These are phyloP conservation scores for Dioscorea dumetorum DNA, from an alignment of 106 monocot genomes.

Conservation along the genomic window DNA sequence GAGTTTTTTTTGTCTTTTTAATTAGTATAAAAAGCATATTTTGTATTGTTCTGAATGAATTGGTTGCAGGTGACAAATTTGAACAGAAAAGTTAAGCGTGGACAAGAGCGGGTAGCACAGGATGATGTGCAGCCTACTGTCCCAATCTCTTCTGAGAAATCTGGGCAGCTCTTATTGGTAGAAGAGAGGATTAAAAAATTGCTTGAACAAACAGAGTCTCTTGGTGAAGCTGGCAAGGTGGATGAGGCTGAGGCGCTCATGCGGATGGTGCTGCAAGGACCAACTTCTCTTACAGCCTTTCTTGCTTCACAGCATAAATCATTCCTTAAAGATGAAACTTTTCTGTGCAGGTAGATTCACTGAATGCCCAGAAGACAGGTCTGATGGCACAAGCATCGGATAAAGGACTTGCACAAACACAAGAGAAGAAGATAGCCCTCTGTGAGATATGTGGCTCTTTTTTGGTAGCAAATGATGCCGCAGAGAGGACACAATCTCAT, in stretches of 20 bases:
- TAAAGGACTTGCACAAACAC: slow-evolving; percentile 64
- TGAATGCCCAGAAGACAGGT: slow-evolving; percentile 80
- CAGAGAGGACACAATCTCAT: slow-evolving; percentile 93
- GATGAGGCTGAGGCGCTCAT: slow-evolving; percentile 99
- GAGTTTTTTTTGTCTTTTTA: slow-evolving; percentile 1
- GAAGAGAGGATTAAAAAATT: slow-evolving; percentile 96
- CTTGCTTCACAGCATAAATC: too few species aligned
- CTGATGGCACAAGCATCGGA: slow-evolving; percentile 55
- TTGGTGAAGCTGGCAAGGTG: slow-evolving; percentile 97
- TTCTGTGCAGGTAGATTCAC: slow-evolving; percentile 63
- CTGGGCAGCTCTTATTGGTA: slow-evolving; percentile 62
- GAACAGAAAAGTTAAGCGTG: slow-evolving; percentile 90
- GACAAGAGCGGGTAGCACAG: slow-evolving; percentile 78
- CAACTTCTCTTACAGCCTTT: neutral
- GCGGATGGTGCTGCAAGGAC: slow-evolving; percentile 51
- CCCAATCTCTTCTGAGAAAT: slow-evolving; percentile 53
- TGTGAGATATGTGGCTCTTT: slow-evolving; percentile 99
- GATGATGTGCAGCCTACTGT: slow-evolving; percentile 53
- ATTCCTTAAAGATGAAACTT: neutral
- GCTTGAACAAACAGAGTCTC: slow-evolving; percentile 80
- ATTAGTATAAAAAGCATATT: neutral
- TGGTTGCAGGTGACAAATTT: slow-evolving; percentile 72
- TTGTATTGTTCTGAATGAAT: neutral
- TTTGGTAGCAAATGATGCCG: slow-evolving; percentile 93
- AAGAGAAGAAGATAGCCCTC: slow-evolving; percentile 99